These are phyloP conservation scores for Cucurbitaria berberidis DNA, from an alignment of 2,329 filamentous ascomycete species.

Conservation along the genomic window DNA sequence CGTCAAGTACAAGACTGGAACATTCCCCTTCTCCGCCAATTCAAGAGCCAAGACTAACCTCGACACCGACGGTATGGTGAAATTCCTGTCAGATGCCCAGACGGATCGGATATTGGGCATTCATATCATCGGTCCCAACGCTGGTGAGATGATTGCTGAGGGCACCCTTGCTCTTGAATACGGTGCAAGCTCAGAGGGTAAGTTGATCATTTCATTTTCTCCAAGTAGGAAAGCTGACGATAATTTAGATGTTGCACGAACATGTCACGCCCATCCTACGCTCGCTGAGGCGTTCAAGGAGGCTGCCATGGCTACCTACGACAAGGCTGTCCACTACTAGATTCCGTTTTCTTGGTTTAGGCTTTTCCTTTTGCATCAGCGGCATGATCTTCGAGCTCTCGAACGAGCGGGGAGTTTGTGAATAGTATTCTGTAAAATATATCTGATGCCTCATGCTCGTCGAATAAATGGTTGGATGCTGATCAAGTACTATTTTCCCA, in stretches of 20 bases:
- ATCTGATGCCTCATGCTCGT: slow-evolving; percentile 40
- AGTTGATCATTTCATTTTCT: slow-evolving; percentile 53
- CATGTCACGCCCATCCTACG: slow-evolving; percentile 95
- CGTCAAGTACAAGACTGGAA: slow-evolving; percentile 90
- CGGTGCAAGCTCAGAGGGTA: slow-evolving; percentile 89
- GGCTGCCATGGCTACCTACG: slow-evolving; percentile 96
- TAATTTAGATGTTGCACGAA: slow-evolving; percentile 61
- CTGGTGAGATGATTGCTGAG: slow-evolving; percentile 99
- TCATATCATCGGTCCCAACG: slow-evolving; percentile 95
- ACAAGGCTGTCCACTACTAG: slow-evolving; percentile 93
- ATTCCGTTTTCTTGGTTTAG: slow-evolving; percentile 34
- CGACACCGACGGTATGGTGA: slow-evolving; percentile 93
- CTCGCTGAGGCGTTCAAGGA: slow-evolving; percentile 99
- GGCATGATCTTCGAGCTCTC: slow-evolving; percentile 43
- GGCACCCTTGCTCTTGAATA: slow-evolving; percentile 95
- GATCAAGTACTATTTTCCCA: background rate
- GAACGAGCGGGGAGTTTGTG: slow-evolving; percentile 45
- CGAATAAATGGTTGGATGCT: slow-evolving; percentile 16
- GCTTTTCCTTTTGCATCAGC: slow-evolving; percentile 43
- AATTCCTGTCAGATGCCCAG: slow-evolving; percentile 95
- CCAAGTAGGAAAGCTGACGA: slow-evolving; percentile 19
- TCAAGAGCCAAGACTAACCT: slow-evolving; percentile 98
- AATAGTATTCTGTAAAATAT: slow-evolving; percentile 51
- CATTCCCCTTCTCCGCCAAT: slow-evolving; percentile 98
- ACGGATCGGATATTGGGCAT: slow-evolving; percentile 94